Base-by-base conservation (phyloP, 2,329 filamentous ascomycete species). In the Fusarium nygamai region DNA sequence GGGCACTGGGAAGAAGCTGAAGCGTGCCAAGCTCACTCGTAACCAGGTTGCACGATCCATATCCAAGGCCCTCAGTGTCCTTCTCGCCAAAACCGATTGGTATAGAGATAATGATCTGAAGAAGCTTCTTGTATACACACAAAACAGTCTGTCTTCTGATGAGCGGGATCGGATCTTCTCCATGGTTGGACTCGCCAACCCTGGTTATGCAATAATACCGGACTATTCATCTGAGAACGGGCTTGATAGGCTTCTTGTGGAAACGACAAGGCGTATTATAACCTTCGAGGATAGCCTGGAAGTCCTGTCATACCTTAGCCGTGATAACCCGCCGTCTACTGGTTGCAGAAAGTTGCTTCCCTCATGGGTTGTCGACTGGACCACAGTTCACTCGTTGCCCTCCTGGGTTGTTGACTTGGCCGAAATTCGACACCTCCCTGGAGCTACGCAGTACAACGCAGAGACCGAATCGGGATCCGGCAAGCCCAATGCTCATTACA, bases 291-390 rank as follows among this genome's bases (percentile, higher is more conserved):
- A 50, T 19, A 50, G 29, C 8, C 1, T 50, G 47, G 22, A 50
- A 2, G 47, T 33, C 47, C 1, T 50, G 5, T 33, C 47, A n/a
- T 33, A 33, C 3, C 29, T 50, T 5, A 9, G 29, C 9, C 29
- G 47, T 3, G 22, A 11, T 2, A 16, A 19, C 0, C 8, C 47
- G 2, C 8, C 29, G 1, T 33, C 22, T 13, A 2, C 22, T 9
- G 8, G 29, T 11, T 2, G 0, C 3, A 3, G 29, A 31, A 4
- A 31, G 3, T 17, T 31, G 11, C 16, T 50, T 1, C 29, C 47
- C 22, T 50, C 47, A 19, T 50, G 47, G 47, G 47, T 33, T 3
- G 47, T 31, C 0, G 29, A 31, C 4, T 50, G 47, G 44, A 47
- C 44, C 0, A 29, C 22, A 7, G 9, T 43, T n/a, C 41, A 17